Conservation (phyloP, 768 basidiomycete species). For the Tubosaeta sp. region DNA sequence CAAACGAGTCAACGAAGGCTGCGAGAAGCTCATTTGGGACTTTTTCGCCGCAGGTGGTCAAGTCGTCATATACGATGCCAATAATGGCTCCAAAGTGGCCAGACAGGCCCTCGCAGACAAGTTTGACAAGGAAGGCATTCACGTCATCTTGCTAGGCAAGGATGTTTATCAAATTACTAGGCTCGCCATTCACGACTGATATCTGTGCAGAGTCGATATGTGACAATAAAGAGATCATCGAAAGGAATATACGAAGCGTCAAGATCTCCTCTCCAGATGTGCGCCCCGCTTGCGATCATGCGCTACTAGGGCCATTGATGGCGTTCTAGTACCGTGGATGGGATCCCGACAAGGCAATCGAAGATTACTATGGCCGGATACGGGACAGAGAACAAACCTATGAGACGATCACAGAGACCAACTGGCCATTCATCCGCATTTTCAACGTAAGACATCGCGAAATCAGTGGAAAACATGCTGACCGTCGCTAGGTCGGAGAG, state of each 20-base stretch:
- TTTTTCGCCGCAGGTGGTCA: slow-evolving; percentile 88
- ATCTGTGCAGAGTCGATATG: slow-evolving; percentile 73
- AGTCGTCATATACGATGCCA: slow-evolving; percentile 98
- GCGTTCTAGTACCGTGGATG: slow-evolving; percentile 76
- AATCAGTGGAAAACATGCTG: slow-evolving; percentile 3
- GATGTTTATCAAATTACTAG: neutral
- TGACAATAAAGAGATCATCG: slow-evolving; percentile 88
- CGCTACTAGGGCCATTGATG: neutral
- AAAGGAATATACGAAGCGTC: slow-evolving; percentile 91
- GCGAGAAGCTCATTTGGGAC: slow-evolving; percentile 85
- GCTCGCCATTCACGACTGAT: slow-evolving; percentile 6
- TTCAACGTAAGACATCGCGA: slow-evolving; percentile 59
- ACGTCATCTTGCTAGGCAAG: slow-evolving; percentile 90
- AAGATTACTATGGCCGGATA: slow-evolving; percentile 91
- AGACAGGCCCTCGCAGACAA: slow-evolving; percentile 75
- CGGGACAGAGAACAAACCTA: slow-evolving; percentile 82
- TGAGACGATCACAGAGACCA: slow-evolving; percentile 86
- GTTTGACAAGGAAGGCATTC: slow-evolving; percentile 82
- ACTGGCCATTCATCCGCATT: slow-evolving; percentile 92
- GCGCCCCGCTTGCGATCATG: slow-evolving; percentile 28
- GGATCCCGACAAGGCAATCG: slow-evolving; percentile 88
- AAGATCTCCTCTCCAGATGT: slow-evolving; percentile 99
- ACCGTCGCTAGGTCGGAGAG: slow-evolving; percentile 71
- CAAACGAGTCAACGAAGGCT: slow-evolving; percentile 69
- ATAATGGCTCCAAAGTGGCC: slow-evolving; percentile 73